Evolutionary conservation across 106 monocot species (phyloP), one percentile per base, ranked within the genome.

Genomic region (Dioscorea alata): DNA sequence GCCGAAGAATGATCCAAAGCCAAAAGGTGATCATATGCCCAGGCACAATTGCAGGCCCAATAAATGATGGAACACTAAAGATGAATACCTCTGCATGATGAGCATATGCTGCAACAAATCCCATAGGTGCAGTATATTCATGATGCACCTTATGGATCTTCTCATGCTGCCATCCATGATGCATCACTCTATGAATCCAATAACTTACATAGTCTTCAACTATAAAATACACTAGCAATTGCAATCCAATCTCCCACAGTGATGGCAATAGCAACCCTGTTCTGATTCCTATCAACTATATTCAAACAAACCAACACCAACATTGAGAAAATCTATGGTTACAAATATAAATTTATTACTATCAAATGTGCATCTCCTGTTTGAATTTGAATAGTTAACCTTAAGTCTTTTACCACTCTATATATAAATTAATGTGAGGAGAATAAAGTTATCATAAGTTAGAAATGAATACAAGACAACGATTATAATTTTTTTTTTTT

Each of bases 11-110:
- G 34, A 89, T 85, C 96, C 96, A 97, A 33, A 89, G 52, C 89
- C 89, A 97, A 21, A 97, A 85, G 13, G 92, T 92, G 67, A 97
- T 75, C 80, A 89, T 92, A 58, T 97, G 96, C 4, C 96, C 72
- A 0, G 96, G 96, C 4, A 63, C 92, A 14, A 97, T 48, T 12
- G 84, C 89, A 2, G 96, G 96, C 13, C 96, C 96, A 0, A 77
- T 66, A 28, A 92, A 87, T 4, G 96, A 84, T 1, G 96, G 92
- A 23, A 89, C 84, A 14, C 96, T 92, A 8, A 92, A 84, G 12
- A 92, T 22, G 6, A 97, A 71, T 20, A 92, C 87, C 75, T 97
- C 96, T 0, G 82, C 84, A 92, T 89, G 89, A 71, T 97, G 96
- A 0, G 92, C 96, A 48, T 97, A 89, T 2, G 96, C 84, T 0